These are phyloP conservation scores for Trichocomaceae sp. DNA, from an alignment of 2,329 filamentous ascomycete genomes.

Conservation along the genomic window DNA sequence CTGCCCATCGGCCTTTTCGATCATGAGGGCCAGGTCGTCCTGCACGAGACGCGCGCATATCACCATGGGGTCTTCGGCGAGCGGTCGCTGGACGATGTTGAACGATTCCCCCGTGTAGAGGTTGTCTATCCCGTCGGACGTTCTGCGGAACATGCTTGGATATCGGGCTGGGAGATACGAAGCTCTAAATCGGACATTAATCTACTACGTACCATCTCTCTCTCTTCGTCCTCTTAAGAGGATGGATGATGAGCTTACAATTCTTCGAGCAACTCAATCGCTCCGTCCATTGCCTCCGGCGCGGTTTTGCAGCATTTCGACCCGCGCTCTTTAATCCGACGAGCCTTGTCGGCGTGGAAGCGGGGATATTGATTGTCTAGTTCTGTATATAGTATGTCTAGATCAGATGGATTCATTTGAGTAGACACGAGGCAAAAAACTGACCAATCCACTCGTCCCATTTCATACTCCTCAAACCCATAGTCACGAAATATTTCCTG, in stretches of 20 bases:
- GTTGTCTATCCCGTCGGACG: conserved; percentile 61
- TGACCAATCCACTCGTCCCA: conserved; percentile 66
- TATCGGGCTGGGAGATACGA: conserved; percentile 69
- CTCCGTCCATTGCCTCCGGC: conserved; percentile 63
- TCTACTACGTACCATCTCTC: too few species aligned
- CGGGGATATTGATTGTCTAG: conserved; percentile 71
- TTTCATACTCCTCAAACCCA: conserved; percentile 65
- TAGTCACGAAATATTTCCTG: conserved; percentile 64
- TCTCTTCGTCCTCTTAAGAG: too few species aligned
- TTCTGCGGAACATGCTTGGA: conserved; percentile 61
- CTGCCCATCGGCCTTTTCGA: conserved; percentile 67
- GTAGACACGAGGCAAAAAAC: conserved; percentile 3
- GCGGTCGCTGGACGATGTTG: conserved; percentile 57
- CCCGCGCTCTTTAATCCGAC: conserved; percentile 61
- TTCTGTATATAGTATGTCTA: conserved; percentile 40
- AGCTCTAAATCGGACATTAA: too few species aligned
- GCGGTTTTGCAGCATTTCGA: conserved; percentile 62
- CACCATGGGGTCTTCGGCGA: conserved; percentile 71
- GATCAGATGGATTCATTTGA: neutral
- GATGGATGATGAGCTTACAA: conserved; percentile 36
- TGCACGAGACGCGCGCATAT: conserved; percentile 66
- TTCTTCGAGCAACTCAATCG: conserved; percentile 70
- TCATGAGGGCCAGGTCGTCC: conserved; percentile 79
- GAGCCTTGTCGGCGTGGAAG: conserved; percentile 65
- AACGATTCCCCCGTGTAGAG: conserved; percentile 65